Conservation (phyloP, 2,329 filamentous ascomycete species). For the Venturiaceae sp. region DNA sequence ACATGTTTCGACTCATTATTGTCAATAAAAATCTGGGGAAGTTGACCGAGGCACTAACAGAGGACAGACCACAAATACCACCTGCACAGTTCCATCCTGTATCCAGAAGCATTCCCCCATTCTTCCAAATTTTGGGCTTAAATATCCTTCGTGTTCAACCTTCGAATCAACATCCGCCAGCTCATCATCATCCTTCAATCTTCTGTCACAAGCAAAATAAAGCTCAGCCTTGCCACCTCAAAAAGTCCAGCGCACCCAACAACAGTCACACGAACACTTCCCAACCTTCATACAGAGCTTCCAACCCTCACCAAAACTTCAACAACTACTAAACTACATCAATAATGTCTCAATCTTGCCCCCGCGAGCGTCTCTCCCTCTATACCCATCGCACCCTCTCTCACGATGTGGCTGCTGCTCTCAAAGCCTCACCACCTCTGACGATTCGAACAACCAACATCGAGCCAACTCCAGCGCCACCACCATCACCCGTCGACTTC, state of each 20-base stretch:
- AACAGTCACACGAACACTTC: not conserved
- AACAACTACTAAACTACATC: constrained; percentile 7
- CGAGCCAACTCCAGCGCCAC: constrained; percentile 17
- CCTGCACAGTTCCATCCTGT: not conserved
- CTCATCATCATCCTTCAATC: not conserved
- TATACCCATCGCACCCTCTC: constrained; percentile 29
- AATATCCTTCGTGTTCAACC: not conserved
- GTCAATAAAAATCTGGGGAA: not conserved
- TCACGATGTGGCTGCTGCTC: constrained; percentile 28
- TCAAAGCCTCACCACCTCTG: constrained; percentile 23
- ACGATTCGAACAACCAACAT: constrained; percentile 10
- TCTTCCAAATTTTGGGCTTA: not conserved
- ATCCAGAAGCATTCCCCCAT: not conserved
- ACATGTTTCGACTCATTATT: not conserved
- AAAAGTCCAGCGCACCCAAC: not conserved
- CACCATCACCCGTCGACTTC: constrained; percentile 32
- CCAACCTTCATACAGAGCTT: not conserved
- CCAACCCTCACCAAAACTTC: not conserved
- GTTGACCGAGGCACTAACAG: not conserved
- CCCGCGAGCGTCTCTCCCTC: constrained; percentile 31
- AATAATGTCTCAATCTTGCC: constrained; percentile 19
- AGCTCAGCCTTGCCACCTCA: not conserved
- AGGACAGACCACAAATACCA: not conserved
- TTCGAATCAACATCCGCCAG: not conserved
- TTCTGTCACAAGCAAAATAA: not conserved